Evolutionary conservation across 2,329 filamentous ascomycete genomes (phyloP).

Genomic region (Aspergillus thermomutatus): DNA sequence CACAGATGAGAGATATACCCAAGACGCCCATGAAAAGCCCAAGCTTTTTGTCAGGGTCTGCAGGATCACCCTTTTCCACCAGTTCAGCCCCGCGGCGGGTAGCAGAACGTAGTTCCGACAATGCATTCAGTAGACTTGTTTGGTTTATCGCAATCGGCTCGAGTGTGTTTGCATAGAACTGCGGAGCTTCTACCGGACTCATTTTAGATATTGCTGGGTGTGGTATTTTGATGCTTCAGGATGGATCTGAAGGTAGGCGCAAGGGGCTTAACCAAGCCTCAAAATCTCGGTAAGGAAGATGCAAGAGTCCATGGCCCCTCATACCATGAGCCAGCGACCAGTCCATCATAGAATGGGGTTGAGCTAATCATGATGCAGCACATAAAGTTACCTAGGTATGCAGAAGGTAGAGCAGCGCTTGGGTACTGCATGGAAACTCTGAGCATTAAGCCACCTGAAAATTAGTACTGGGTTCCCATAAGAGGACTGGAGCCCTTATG

Average conservation of each 20-base stretch:
- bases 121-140: conserved; percentile 13
- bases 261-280: neutral
- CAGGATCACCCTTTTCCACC: conserved; percentile 21
- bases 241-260: neutral
- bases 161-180: conserved; percentile 28
- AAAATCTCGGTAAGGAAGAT: neutral
- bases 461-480: no score
- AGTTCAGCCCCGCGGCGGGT: conserved; percentile 26
- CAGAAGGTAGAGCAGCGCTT: neutral
- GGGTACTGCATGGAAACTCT: neutral
- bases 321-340: neutral
- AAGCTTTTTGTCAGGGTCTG: conserved; percentile 19
- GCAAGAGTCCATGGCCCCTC: no score
- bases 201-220: neutral
- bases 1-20: conserved; percentile 21
- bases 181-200: conserved; percentile 7
- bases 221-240: no score
- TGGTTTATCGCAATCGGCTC: conserved; percentile 17
- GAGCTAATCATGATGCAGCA: neutral
- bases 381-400: neutral
- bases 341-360: neutral
- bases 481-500: no score
- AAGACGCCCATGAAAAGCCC: conserved; percentile 32
- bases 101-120: conserved; percentile 28
- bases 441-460: neutral